These are phyloP conservation scores for Climacium dendroides DNA, from an alignment of 225 moss, liverwort and hornwort genomes.

Conservation along the genomic window DNA sequence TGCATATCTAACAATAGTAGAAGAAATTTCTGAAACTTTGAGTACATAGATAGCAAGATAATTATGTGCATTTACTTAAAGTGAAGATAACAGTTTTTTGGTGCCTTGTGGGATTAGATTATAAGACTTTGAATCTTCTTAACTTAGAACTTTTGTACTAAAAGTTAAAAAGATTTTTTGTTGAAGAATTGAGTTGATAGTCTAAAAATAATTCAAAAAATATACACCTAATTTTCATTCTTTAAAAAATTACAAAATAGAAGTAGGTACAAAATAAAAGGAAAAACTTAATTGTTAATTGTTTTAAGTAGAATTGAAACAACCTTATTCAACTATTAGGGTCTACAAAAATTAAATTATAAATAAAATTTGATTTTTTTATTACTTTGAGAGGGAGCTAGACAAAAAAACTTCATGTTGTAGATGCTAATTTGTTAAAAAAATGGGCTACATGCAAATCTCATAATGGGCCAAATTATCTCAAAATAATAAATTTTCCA, in stretches of 20 bases:
- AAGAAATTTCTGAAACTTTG: not conserved
- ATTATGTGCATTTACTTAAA: not conserved
- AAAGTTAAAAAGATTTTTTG: not conserved
- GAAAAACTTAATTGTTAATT: rapidly evolving
- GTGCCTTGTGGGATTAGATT: not conserved
- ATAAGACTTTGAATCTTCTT: not conserved
- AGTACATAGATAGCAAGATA: not conserved
- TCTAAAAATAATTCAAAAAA: not conserved
- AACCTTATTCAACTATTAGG: not conserved
- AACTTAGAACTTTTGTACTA: not conserved
- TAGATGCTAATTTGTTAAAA: rapidly evolving
- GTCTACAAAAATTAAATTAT: rapidly evolving
- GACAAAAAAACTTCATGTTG: not conserved
- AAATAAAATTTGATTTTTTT: rapidly evolving
- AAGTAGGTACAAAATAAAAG: not conserved
- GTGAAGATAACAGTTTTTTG: no score
- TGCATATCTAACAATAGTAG: not conserved
- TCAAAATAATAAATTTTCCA: rapidly evolving
- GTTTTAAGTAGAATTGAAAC: not conserved
- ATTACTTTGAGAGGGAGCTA: rapidly evolving
- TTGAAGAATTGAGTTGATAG: not conserved
- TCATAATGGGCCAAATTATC: not conserved
- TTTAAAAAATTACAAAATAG: rapidly evolving
- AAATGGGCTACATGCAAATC: not conserved
- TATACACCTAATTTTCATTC: not conserved